Evolutionary conservation across 2,329 filamentous ascomycete species (phyloP), one percentile per base, ranked within the genome.

Genomic region (Sporothrix luriei): DNA sequence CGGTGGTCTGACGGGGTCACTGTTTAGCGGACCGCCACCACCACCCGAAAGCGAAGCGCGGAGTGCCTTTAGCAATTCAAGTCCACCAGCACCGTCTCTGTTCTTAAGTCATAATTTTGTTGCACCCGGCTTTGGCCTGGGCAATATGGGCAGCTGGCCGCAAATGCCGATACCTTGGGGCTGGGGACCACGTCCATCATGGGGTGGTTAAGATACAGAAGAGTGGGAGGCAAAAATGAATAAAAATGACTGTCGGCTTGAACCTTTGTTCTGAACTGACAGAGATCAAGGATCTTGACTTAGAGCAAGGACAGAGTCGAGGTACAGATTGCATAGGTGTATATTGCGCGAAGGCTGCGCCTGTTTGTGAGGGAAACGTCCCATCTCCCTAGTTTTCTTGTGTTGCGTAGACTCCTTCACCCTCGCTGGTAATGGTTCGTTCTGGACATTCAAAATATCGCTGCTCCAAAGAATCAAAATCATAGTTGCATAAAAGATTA

Each of bases 141-240:
- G 16, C 49, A 43, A 26, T 5, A n/a, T 66, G 24, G 64, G 64
- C 26, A 66, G 40, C 49, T 66, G 64, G 64, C 64, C 49, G 19
- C 62, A 26, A 1, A 52, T 52, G 48, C 62, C 62, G 1, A 62
- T 48, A 24, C 59, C 59, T 21, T 66, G 62, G 62, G 29, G 26
- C 29, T 54, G 64, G 64, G 64, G 48, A 0, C n/a, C 29, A 2
- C 38, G 29, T 33, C 64, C 49, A 16, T 10, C 24, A 4, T 64
- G 61, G 61, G 43, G 61, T 33, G 33, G 33, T 1, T 33, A 3
- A 10, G 55, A 24, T 19, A 13, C 19, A 10, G 43, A 61, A 1
- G 54, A 3, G 4, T 19, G 51, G 21, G 10, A 54, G 24, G 21
- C 51, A 26, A 10, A 54, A 54, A 26, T 49, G 48, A 49, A 33